Evolutionary conservation across 805 yeast genomes (phyloP), one percentile per base, ranked within the genome.

Genomic region (Saccharomycopsis fodiens): DNA sequence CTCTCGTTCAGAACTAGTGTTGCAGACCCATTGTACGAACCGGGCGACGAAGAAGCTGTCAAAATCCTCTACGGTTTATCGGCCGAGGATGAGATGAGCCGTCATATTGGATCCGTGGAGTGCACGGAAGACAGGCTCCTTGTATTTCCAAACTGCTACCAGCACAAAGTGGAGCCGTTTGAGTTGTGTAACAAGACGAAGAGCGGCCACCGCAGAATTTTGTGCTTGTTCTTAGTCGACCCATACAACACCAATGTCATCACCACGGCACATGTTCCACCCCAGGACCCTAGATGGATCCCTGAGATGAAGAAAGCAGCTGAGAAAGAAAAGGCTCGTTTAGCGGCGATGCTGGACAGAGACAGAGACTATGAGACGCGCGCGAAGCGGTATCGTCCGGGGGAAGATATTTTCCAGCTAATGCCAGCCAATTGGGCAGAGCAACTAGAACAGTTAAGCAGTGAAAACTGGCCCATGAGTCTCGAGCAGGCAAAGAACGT

Each of bases 91-190:
- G 13, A 16, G 7, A 52, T 63, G 62, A 46, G 39, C 4, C 50
- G 45, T 27, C 31, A 44, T 13, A n/a, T 61, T 4, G 72, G 70
- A 0, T 39, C 56, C 2, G 56, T 62, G 6, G 53, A 54, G 15
- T 54, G 62, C 12, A 35, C 47, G 21, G 55, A 62, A 44, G 64
- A 59, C 40, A 50, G 63, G 10, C 49, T 67, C 6, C 36, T 67
- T 13, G 57, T 68, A 4, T 68, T 68, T 48, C 72, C 73, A 4
- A 68, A 68, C 52, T 39, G 44, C 8, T 61, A 45, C 42, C 73
- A 68, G 48, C 71, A 67, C 49, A 65, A 61, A 43, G 72, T 68
- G 10, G 66, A 63, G 44, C 57, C 63, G 4, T 68, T 68, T 53
- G 60, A 62, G 42, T 61, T 68, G 51, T 41, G 44, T 12, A 72